A percentile compares a stretch with the other conserved stretches of the same genome.
Evolutionary conservation across 257 asterid species (phyloP).

Genomic region (Orobanche coerulescens): DNA sequence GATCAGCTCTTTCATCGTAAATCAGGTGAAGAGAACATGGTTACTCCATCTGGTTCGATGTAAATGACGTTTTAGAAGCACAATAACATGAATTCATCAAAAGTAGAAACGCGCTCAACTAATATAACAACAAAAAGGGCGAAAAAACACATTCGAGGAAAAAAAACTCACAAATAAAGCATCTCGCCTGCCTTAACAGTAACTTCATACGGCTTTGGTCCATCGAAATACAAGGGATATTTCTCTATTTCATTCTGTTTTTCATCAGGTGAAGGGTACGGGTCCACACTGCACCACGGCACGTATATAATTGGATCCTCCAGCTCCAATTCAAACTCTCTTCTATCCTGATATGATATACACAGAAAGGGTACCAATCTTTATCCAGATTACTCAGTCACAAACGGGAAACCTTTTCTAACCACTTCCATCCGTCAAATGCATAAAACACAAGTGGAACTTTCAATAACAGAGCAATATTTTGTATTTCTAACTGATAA

Average conservation of each 20-base stretch:
- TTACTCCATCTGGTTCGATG: too few species aligned
- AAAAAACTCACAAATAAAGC: conserved; percentile 72
- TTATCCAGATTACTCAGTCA: not conserved
- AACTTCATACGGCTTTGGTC: conserved; percentile 85
- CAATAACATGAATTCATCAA: too few species aligned
- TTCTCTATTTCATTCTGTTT: conserved; percentile 39
- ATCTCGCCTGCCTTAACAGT: conserved; percentile 80
- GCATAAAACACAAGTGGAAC: too few species aligned
- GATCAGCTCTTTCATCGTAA: too few species aligned
- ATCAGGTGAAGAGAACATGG: too few species aligned
- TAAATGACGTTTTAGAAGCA: too few species aligned
- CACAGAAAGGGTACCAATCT: not conserved
- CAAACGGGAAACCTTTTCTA: not conserved
- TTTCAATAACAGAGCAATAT: too few species aligned
- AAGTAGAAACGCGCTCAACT: too few species aligned
- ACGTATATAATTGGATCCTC: conserved; percentile 49
- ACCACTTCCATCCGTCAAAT: not conserved
- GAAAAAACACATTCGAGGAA: not conserved
- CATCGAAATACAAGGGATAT: conserved; percentile 68
- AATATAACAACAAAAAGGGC: not conserved
- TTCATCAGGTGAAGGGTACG: conserved; percentile 50
- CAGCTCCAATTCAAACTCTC: conserved; percentile 55
- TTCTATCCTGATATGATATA: conserved; percentile 44
- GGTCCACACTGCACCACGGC: conserved; percentile 94
- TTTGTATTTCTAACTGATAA: not conserved